Base-by-base conservation (phyloP, 192 early-diverging fungal species). In the Mortierella antarctica region DNA sequence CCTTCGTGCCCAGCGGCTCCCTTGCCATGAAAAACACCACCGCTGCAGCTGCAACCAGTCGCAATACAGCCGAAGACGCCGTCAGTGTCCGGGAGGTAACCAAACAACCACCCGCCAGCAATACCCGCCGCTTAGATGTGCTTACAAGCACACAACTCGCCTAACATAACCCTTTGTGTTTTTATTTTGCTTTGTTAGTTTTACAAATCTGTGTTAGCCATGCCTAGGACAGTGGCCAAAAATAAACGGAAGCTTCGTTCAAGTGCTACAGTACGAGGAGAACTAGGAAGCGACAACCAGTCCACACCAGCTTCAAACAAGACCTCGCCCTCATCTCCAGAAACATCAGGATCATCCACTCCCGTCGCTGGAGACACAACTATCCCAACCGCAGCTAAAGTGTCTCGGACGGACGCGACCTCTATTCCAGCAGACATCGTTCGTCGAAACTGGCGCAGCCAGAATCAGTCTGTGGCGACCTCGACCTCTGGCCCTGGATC, bases 1-100 rank as follows among this genome's bases (percentile, higher is more conserved):
- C 65, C 9, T 80, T 80, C 54, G 77, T 80, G 13, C 70, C 70
- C 21, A 72, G 70, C 42, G 75, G 75, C 42, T 48, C 63, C 0
- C 58, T 79, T 10, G 50, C 63, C 40, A 70, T 71, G 52, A 67
- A 71, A 17, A 51, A 70, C 12, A 14, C 74, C 6, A 13, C 39
- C 2, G 41, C 41, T 0, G n/a, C 48, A 18, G 49, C n/a, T 4
- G 18, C 54, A 0, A 11, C 45, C 10, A 57, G 44, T 7, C 39
- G 63, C 53, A 57, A 14, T 47, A 60, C 12, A 7, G 31, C 20
- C 20, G 61, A 71, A 20, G 65, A 71, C 6, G 77, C 59, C 31
- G 42, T 31, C 14, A 44, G 55, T 61, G 69, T 79, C 49, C 55
- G 75, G 57, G 63, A 70, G 57, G 75, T 79, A 79, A 47, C 8